Evolutionary conservation across 1,284 basidiomycete genomes (phyloP).

Genomic region (Sphagnurus paluster): DNA sequence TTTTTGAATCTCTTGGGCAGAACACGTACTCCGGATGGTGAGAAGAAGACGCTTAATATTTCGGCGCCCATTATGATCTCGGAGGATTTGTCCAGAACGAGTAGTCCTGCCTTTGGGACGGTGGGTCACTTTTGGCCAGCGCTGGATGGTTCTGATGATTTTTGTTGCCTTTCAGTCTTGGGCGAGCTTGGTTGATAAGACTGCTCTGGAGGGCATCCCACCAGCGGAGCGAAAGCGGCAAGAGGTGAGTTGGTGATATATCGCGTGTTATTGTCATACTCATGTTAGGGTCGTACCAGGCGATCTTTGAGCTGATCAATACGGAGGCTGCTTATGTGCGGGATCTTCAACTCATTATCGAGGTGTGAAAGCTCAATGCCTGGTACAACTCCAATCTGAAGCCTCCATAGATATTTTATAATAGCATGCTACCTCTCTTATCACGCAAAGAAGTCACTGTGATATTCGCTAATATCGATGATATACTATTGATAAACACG

Average conservation of each 20-base stretch:
- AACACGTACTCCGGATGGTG: conserved; percentile 44
- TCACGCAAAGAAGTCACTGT: conserved; percentile 78
- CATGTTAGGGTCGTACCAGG: conserved; percentile 35
- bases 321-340: conserved; percentile 89
- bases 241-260: conserved; percentile 55
- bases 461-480: conserved; percentile 93
- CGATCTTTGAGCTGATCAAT: conserved; percentile 89
- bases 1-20: conserved; percentile 62
- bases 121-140: conserved; percentile 40
- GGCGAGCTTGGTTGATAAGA: conserved; percentile 86
- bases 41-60: conserved; percentile 41
- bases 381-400: neutral
- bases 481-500: conserved; percentile 85
- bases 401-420: conserved; percentile 67
- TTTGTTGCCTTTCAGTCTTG: conserved; percentile 60
- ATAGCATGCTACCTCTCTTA: conserved; percentile 72
- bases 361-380: conserved; percentile 49
- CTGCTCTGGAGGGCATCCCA: conserved; percentile 78
- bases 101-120: conserved; percentile 65
- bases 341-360: conserved; percentile 87
- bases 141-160: neutral
- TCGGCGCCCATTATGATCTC: conserved; percentile 58
- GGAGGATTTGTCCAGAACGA: conserved; percentile 36
- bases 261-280: neutral
- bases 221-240: conserved; percentile 81